Conservation (phyloP, 805 yeast genomes). For the Lachancea cidri region DNA sequence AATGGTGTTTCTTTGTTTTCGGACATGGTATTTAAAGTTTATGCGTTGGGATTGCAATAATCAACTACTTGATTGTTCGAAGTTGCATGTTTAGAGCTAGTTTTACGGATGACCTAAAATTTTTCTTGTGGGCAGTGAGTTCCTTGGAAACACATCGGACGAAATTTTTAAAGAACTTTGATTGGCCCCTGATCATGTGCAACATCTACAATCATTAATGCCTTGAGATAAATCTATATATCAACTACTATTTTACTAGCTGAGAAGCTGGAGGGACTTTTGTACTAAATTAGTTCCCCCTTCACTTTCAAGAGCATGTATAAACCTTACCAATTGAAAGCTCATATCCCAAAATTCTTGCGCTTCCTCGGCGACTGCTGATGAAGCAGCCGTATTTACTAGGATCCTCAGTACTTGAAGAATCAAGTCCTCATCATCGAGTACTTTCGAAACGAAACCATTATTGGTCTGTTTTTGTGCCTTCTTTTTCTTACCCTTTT, state of each 20-base stretch:
- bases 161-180: slow-evolving; percentile 1
- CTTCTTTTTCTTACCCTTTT: slow-evolving; percentile 4
- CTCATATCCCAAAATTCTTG: slow-evolving; percentile 34
- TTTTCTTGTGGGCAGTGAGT: background rate
- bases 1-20: slow-evolving; percentile 39
- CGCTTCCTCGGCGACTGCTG: slow-evolving; percentile 22
- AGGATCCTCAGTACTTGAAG: slow-evolving; percentile 26
- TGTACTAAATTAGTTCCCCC: slow-evolving; percentile 22
- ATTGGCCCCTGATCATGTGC: slow-evolving; percentile 18
- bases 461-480: background rate
- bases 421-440: slow-evolving; percentile 30
- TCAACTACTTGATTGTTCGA: background rate
- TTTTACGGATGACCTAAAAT: background rate
- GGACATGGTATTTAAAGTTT: slow-evolving; percentile 9
- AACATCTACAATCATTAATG: too few species aligned
- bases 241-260: too few species aligned
- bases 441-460: slow-evolving; percentile 15
- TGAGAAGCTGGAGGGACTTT: slow-evolving; percentile 22
- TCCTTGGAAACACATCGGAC: background rate
- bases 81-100: background rate
- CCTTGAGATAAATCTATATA: background rate
- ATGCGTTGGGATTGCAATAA: background rate
- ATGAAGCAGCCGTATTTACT: slow-evolving; percentile 26
- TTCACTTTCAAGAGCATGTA: slow-evolving; percentile 27
- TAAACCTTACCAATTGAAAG: slow-evolving; percentile 28